phyloP scores from a whole-genome alignment of 2,329 filamentous ascomycete genomes.

The Phoma sp. region DNA sequence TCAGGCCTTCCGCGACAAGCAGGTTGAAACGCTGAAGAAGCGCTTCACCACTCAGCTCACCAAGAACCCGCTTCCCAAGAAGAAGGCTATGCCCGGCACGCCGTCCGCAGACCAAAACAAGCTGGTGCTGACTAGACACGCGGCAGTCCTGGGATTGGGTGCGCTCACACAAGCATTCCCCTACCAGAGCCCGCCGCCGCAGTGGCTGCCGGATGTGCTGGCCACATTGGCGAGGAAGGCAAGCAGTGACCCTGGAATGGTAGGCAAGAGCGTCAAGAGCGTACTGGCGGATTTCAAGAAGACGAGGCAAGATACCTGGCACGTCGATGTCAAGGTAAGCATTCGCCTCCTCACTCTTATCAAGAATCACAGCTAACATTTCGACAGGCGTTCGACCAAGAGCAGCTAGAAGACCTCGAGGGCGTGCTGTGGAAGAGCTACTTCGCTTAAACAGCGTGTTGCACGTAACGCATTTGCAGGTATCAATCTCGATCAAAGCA shows the following conservation, averaged over 20 bases:
- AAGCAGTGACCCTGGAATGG: conserved; percentile 85
- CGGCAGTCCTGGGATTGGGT: conserved; percentile 88
- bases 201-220: conserved; percentile 92
- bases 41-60: conserved; percentile 80
- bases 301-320: conserved; percentile 98
- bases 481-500: neutral
- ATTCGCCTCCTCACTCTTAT: neutral
- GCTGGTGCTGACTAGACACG: conserved; percentile 82
- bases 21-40: conserved; percentile 75
- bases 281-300: conserved; percentile 99
- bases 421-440: conserved; percentile 99
- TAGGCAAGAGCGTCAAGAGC: conserved; percentile 93
- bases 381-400: conserved; percentile 76
- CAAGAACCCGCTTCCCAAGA: conserved; percentile 86
- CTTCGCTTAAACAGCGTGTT: conserved; percentile 69
- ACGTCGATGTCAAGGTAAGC: conserved; percentile 92
- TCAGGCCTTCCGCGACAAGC: conserved; percentile 74
- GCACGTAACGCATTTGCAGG: neutral
- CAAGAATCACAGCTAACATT: neutral
- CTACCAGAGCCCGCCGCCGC: conserved; percentile 88
- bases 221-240: conserved; percentile 84
- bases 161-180: conserved; percentile 95
- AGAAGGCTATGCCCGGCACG: conserved; percentile 60
- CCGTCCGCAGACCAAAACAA: conserved; percentile 76
- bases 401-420: conserved; percentile 93